These are phyloP conservation scores for Annulohypoxylon nitens DNA, from an alignment of 495 filamentous ascomycete species.

Conservation along the genomic window DNA sequence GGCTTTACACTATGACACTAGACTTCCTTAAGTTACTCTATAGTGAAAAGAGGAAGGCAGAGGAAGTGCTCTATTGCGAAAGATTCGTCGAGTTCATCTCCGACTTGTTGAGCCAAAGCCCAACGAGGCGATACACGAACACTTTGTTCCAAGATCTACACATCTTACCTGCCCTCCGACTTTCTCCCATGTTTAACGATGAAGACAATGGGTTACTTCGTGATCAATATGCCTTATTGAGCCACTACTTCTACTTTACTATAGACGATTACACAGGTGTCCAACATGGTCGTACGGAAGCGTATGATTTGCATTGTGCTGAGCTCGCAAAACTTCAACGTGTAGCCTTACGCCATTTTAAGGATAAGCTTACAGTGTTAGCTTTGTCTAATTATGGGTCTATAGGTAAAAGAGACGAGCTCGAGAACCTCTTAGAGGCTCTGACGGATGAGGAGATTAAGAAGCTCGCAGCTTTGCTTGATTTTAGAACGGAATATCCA, in stretches of 20 bases:
- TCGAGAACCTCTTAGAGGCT: slow-evolving; percentile 79
- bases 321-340: slow-evolving; percentile 84
- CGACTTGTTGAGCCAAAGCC: slow-evolving; percentile 92
- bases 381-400: slow-evolving; percentile 93
- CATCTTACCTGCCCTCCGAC: slow-evolving; percentile 80
- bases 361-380: slow-evolving; percentile 88
- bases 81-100: slow-evolving; percentile 91
- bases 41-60: slow-evolving; percentile 64
- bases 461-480: slow-evolving; percentile 76
- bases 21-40: slow-evolving; percentile 85
- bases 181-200: slow-evolving; percentile 82
- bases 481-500: slow-evolving; percentile 84
- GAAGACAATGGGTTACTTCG: slow-evolving; percentile 82
- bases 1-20: slow-evolving; percentile 88
- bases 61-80: slow-evolving; percentile 87
- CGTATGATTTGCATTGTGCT: slow-evolving; percentile 83
- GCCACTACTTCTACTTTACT: slow-evolving; percentile 88
- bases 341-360: slow-evolving; percentile 84
- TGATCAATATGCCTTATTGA: slow-evolving; percentile 81
- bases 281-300: slow-evolving; percentile 76
- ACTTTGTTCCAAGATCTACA: slow-evolving; percentile 92
- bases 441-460: slow-evolving; percentile 80
- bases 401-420: slow-evolving; percentile 81
- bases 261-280: slow-evolving; percentile 91
- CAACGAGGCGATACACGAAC: slow-evolving; percentile 94